These are phyloP conservation scores for Didymosphaeria variabile DNA, from an alignment of 2,329 filamentous ascomycete species.

Conservation along the genomic window DNA sequence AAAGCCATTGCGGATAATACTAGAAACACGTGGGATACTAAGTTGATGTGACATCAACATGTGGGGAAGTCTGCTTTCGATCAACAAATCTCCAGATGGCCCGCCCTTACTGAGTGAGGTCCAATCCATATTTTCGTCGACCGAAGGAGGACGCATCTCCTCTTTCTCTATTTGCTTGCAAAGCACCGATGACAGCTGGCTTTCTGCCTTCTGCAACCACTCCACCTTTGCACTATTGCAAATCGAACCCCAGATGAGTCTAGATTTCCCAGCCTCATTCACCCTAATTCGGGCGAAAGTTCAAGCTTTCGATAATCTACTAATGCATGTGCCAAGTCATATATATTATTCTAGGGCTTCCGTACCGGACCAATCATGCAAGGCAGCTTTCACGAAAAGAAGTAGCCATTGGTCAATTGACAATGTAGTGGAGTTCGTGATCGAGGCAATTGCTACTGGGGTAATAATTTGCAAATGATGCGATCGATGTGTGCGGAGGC, in stretches of 20 bases:
- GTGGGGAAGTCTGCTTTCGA: conserved; percentile 3
- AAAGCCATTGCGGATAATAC: neutral
- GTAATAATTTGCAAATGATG: conserved; percentile 10
- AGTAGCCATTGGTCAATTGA: conserved; percentile 4
- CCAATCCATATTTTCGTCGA: neutral
- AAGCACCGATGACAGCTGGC: neutral
- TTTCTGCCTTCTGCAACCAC: neutral
- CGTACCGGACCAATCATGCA: conserved; percentile 9
- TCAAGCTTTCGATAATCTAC: conserved; percentile 19
- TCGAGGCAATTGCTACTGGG: neutral
- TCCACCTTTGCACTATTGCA: neutral
- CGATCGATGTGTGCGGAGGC: neutral
- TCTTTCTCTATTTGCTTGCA: neutral
- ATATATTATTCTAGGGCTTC: conserved; percentile 6
- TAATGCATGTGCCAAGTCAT: conserved; percentile 1
- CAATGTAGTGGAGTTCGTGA: conserved; percentile 1
- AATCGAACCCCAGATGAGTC: neutral
- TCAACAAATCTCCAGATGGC: neutral
- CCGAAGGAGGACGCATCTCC: neutral
- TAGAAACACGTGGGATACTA: conserved; percentile 5
- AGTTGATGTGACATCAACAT: neutral
- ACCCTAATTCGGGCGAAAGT: neutral
- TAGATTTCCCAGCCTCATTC: conserved; percentile 1
- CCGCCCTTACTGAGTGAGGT: neutral
- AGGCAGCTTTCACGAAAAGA: neutral